phyloP scores from a whole-genome alignment of 2,329 filamentous ascomycete species.

The Fusarium tricinctum region DNA sequence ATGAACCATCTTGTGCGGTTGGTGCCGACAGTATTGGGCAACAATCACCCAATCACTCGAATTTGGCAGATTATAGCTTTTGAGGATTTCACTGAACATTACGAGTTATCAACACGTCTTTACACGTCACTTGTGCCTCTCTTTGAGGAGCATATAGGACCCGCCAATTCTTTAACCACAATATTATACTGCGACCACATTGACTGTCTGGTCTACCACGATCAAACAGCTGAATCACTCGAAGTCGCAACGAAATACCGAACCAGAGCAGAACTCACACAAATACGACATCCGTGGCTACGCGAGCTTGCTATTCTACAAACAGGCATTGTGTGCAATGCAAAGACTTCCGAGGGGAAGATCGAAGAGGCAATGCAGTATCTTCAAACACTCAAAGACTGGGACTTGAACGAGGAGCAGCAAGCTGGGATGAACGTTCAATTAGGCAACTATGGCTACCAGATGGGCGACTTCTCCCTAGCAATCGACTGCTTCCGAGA shows the following conservation, averaged over 20 bases:
- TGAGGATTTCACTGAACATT: slow-evolving; percentile 53
- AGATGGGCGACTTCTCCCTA: slow-evolving; percentile 46
- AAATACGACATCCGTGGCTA: slow-evolving; percentile 51
- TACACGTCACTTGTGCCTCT: slow-evolving; percentile 52
- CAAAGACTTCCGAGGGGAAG: slow-evolving; percentile 50
- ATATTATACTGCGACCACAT: slow-evolving; percentile 55
- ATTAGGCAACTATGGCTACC: slow-evolving; percentile 53
- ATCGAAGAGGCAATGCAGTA: slow-evolving; percentile 51
- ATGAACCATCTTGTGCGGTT: slow-evolving; percentile 52
- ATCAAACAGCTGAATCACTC: slow-evolving; percentile 48
- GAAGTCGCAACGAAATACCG: slow-evolving; percentile 50
- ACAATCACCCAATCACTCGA: slow-evolving; percentile 49
- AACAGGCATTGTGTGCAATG: slow-evolving; percentile 50
- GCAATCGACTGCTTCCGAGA: slow-evolving; percentile 52
- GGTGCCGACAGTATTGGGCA: slow-evolving; percentile 51
- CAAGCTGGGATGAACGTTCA: slow-evolving; percentile 52
- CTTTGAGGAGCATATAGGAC: slow-evolving; percentile 51
- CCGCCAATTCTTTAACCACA: slow-evolving; percentile 53
- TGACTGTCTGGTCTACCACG: slow-evolving; percentile 52
- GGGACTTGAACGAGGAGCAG: slow-evolving; percentile 51
- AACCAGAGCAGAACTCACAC: slow-evolving; percentile 50
- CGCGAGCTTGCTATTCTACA: slow-evolving; percentile 52
- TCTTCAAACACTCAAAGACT: slow-evolving; percentile 49
- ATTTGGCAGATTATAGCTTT: slow-evolving; percentile 53
- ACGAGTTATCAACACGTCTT: slow-evolving; percentile 52